phyloP scores from a whole-genome alignment of 108 stramenopile species.

The Nannochloropsis oceanica region DNA sequence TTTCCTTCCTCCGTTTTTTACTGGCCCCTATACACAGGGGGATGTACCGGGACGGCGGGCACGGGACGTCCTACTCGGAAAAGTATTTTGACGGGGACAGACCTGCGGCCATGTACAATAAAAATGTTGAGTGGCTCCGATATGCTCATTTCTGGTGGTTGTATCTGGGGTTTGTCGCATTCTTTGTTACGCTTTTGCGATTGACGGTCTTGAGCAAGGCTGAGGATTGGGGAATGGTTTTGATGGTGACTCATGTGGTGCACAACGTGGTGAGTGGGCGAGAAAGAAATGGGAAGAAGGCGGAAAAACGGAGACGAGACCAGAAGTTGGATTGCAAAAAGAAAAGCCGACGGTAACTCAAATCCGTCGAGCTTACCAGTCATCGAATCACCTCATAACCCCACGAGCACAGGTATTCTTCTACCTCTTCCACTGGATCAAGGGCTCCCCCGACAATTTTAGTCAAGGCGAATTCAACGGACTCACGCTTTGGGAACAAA shows the following conservation, averaged over 20 bases:
- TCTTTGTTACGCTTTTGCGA: constrained; percentile 4
- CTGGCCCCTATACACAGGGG: not conserved
- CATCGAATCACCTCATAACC: not conserved
- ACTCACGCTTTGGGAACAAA: constrained; percentile 41
- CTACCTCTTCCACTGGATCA: constrained; percentile 43
- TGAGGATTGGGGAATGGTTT: constrained; percentile 6
- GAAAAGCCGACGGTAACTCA: too few relatives aligned
- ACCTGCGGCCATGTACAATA: constrained; percentile 18
- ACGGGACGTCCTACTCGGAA: not conserved
- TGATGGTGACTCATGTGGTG: constrained; percentile 10
- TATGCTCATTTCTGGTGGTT: constrained; percentile 20
- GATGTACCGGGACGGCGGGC: not conserved
- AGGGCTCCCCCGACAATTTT: constrained; percentile 42
- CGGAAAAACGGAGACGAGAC: too few relatives aligned
- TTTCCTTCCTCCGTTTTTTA: too few relatives aligned
- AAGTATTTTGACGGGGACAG: not conserved
- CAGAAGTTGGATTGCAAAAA: not conserved
- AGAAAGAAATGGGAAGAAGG: not conserved
- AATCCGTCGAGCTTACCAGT: too few relatives aligned
- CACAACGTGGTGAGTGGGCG: constrained; percentile 23
- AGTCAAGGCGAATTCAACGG: constrained; percentile 42
- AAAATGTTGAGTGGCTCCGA: constrained; percentile 30
- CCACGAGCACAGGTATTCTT: constrained; percentile 24
- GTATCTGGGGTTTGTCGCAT: constrained; percentile 13
- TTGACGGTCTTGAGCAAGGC: constrained; percentile 21